Evolutionary conservation across 1,284 basidiomycete genomes (phyloP), one percentile per base, ranked within the genome.

Genomic region (Lignosus rhinocerotis): DNA sequence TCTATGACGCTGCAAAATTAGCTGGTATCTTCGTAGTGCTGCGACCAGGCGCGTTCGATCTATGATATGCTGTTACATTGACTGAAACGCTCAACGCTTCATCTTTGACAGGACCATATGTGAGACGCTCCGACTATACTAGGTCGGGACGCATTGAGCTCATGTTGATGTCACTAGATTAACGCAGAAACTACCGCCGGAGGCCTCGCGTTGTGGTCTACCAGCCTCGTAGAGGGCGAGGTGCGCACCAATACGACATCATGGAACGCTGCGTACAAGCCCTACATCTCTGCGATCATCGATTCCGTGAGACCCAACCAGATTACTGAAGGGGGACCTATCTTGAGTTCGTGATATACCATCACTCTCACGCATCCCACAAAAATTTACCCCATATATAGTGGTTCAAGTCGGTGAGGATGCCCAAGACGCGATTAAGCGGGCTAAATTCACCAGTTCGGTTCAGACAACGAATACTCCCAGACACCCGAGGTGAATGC

Each of bases 101-200:
- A 14, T 11, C 25, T 10, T 4, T 44, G 43, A 9, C 33, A 70
- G 69, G 56, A 25, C 61, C 61, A 34, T 63, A 63, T 42, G 61
- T 63, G 36, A 59, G 58, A 33, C 32, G 45, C 25, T 2, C 6
- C 6, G n/a, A n/a, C 25, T 34, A 2, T 21, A 9, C 11, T 46
- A 34, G 12, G 51, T 21, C 34, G 16, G 14, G 19, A 16, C 34
- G 50, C 5, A 39, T 17, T 5, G 76, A 73, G 0, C 87, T 25
- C 32, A 17, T n/a, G 2, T 8, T 42, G 39, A 11, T 8, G 11
- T 8, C 36, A 10, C 3, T 87, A 92, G 69, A 92, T 92, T 74
- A 91, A 90, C 63, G 88, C 89, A 0, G 91, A 94, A 71, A 91
- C 89, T 0, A 87, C 87, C 1, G 90, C 88, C 1, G 91, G 92